Percentiles rank a stretch among this genome's conserved stretches.
Conservation (phyloP, 2,329 filamentous ascomycete genomes). For the Hypoxylon sp. region DNA sequence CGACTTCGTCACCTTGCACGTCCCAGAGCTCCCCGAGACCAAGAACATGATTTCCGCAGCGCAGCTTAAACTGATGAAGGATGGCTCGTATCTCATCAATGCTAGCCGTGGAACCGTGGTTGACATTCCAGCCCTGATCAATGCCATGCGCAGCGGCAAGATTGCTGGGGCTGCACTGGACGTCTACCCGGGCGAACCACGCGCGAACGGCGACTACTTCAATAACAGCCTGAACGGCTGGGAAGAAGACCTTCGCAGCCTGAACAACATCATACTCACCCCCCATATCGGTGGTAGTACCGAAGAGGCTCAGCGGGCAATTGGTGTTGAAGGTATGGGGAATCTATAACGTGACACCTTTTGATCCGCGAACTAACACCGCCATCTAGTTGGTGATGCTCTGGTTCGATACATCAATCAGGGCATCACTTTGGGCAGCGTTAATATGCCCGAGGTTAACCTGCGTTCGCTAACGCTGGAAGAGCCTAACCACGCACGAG, state of each 20-base stretch:
- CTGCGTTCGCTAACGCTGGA: slow-evolving; percentile 91
- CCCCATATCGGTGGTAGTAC: slow-evolving; percentile 98
- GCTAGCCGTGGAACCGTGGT: slow-evolving; percentile 94
- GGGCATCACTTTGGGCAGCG: slow-evolving; percentile 89
- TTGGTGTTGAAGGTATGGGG: slow-evolving; percentile 82
- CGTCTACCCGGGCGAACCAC: slow-evolving; percentile 94
- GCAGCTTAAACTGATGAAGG: slow-evolving; percentile 91
- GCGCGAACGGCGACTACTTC: slow-evolving; percentile 96
- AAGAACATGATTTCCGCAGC: slow-evolving; percentile 88
- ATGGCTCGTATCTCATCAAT: slow-evolving; percentile 94
- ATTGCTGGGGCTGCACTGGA: slow-evolving; percentile 95
- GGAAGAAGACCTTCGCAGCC: slow-evolving; percentile 84
- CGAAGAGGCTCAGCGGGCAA: slow-evolving; percentile 96
- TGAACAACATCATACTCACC: slow-evolving; percentile 95
- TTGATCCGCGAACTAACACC: slow-evolving; percentile 32
- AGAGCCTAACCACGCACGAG: slow-evolving; percentile 89
- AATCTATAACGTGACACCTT: not conserved
- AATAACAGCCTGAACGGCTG: slow-evolving; percentile 85
- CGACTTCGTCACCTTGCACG: slow-evolving; percentile 95
- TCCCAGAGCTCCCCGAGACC: slow-evolving; percentile 93
- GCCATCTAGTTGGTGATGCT: slow-evolving; percentile 78
- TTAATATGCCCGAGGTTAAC: slow-evolving; percentile 96
- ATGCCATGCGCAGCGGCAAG: slow-evolving; percentile 87
- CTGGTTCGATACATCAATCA: slow-evolving; percentile 96
- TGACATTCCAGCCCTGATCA: slow-evolving; percentile 91